These are phyloP conservation scores for Stephanodiscus triporus DNA, from an alignment of 108 stramenopile genomes.

Conservation along the genomic window DNA sequence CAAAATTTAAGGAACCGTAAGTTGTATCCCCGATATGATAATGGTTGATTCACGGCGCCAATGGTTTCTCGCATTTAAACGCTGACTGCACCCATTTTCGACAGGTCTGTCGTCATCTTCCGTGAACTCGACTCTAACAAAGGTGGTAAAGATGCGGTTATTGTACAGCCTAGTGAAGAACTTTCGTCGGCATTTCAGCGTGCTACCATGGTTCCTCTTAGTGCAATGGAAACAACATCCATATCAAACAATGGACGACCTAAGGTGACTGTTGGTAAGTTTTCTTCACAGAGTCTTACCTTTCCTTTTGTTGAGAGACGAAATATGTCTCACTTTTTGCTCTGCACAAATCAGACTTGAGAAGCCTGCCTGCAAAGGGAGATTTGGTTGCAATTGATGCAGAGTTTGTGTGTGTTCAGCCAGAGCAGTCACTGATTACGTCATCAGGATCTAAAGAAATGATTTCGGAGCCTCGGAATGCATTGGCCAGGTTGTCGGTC, in stretches of 20 bases:
- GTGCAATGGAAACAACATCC: constrained; percentile 70
- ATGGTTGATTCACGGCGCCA: background rate
- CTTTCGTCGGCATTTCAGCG: background rate
- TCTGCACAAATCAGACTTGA: background rate
- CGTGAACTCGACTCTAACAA: constrained; percentile 32
- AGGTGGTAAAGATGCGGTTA: constrained; percentile 29
- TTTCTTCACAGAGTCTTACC: background rate
- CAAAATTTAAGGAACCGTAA: constrained; percentile 78
- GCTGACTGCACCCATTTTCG: background rate
- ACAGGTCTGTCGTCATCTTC: constrained; percentile 38
- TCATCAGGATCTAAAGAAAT: constrained; percentile 82
- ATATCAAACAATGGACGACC: constrained; percentile 46
- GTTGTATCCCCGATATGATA: background rate
- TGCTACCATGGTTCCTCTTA: constrained; percentile 28
- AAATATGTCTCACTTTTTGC: background rate
- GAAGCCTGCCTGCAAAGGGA: constrained; percentile 58
- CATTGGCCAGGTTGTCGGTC: constrained; percentile 88
- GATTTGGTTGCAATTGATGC: constrained; percentile 88
- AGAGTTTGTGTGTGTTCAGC: constrained; percentile 89
- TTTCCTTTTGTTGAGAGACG: background rate
- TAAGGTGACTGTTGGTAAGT: constrained; percentile 22
- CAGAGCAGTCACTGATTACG: constrained; percentile 75
- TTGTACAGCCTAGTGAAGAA: constrained; percentile 11
- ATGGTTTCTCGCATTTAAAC: background rate
- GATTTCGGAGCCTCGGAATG: constrained; percentile 76